Base-by-base conservation (phyloP, 2,329 filamentous ascomycete species). In the Xylaria polymorpha region DNA sequence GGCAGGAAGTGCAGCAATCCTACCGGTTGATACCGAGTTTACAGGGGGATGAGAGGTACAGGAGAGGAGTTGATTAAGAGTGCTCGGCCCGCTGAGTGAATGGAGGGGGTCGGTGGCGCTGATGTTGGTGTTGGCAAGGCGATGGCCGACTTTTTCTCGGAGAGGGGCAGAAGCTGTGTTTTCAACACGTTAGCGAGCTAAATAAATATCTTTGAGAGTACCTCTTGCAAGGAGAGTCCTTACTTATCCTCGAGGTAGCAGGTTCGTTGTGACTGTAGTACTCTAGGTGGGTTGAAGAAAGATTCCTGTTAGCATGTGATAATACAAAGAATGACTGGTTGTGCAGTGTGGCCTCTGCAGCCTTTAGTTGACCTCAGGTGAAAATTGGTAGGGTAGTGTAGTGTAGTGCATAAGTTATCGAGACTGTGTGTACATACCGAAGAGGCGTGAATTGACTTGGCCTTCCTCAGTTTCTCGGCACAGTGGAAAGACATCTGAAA, bases 161-260 rank as follows among this genome's bases (percentile, higher is more conserved):
- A 43, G 56, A 61, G 60, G 56, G n/a, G 43, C 64, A 29, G 68
- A 61, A 12, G 14, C 68, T 70, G 29, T 48, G 12, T 43, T 29
- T 61, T 61, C 9, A 22, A 20, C 2, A 15, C 51, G 29, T 63
- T 5, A 65, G 57, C 39, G 4, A 60, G 20, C 25, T 32, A 50
- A 53, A 18, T 4, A 46, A 15, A 25, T 32, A 35, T 32, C 2
- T 9, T 8, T 1, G 22, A 22, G 18, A 61, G 43, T 20, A 18
- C 37, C 3, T 6, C 1, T 2, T 53, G 10, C 10, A 58, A 22
- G 4, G 32, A 35, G 43, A 8, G n/a, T 1, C 20, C 39, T 56
- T 64, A 64, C 67, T 60, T 67, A 1, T 50, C 57, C 43, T 46
- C 6, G 18, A 25, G 7, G 55, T 39, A 35, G 25, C 43, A 20